Conservation (phyloP, 2,329 filamentous ascomycete species). For the Hypoxylon sp. region DNA sequence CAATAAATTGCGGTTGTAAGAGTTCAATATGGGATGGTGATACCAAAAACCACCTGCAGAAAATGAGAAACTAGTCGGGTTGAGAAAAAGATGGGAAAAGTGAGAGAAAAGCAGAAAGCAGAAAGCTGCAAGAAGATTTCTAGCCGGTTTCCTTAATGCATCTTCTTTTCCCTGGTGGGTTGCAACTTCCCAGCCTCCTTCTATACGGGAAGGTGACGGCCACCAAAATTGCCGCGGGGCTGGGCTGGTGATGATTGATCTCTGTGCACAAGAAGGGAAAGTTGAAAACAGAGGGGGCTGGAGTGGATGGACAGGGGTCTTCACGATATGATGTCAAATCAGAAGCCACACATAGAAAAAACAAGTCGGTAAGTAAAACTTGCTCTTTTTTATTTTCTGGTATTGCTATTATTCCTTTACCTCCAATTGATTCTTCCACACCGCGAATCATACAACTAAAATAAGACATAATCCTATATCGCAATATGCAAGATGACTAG, state of each 20-base stretch:
- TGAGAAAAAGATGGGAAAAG: slow-evolving; percentile 18
- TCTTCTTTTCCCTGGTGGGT: slow-evolving; percentile 38
- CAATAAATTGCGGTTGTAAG: slow-evolving; percentile 8
- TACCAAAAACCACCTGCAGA: slow-evolving; percentile 12
- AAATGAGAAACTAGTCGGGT: too few relatives aligned
- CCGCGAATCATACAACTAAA: slow-evolving; percentile 19
- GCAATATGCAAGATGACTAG: slow-evolving; percentile 29
- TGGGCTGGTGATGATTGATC: slow-evolving; percentile 39
- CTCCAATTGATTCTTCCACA: slow-evolving; percentile 13
- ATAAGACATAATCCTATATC: slow-evolving; percentile 17
- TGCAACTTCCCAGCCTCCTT: slow-evolving; percentile 42
- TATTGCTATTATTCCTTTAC: slow-evolving; percentile 8
- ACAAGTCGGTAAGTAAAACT: slow-evolving; percentile 6
- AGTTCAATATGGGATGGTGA: slow-evolving; percentile 21
- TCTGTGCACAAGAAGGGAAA: slow-evolving; percentile 18
- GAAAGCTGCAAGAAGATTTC: slow-evolving; percentile 24
- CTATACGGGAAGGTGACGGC: slow-evolving; percentile 33
- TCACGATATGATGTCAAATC: slow-evolving; percentile 29
- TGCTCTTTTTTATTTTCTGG: neutral
- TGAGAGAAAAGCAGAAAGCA: slow-evolving; percentile 18
- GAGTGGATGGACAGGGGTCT: slow-evolving; percentile 37
- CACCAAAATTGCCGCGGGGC: slow-evolving; percentile 43
- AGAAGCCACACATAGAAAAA: neutral
- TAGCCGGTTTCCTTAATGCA: slow-evolving; percentile 39
- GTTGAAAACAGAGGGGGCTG: slow-evolving; percentile 43